These are phyloP conservation scores for Triadica sebifera DNA, from an alignment of 345 rosid species.

Conservation along the genomic window DNA sequence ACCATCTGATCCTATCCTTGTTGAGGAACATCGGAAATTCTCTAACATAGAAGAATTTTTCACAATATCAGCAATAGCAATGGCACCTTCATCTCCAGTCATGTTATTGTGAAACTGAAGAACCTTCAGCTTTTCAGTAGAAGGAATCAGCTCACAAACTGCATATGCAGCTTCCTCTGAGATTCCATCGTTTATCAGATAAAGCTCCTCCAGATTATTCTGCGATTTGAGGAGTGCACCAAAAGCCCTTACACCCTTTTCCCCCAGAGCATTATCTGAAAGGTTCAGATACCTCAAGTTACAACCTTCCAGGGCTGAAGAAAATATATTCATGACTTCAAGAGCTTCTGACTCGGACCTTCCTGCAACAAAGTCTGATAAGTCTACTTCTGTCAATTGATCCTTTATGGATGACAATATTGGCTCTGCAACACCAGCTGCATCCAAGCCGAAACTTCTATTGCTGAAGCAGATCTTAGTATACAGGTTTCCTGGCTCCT, in stretches of 20 bases:
- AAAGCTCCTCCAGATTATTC: conserved; percentile 70
- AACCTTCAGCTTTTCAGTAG: conserved; percentile 69
- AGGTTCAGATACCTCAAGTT: conserved; percentile 65
- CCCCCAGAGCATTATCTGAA: conserved; percentile 89
- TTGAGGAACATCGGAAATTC: conserved; percentile 85
- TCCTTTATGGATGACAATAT: conserved; percentile 61
- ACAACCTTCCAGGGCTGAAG: conserved; percentile 71
- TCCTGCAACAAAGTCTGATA: conserved; percentile 90
- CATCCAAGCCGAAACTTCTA: conserved; percentile 82
- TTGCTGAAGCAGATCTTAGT: conserved; percentile 88
- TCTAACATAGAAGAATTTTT: conserved; percentile 57
- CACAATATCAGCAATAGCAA: conserved; percentile 74
- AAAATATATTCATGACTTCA: conserved; percentile 76
- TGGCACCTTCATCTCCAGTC: conserved; percentile 92
- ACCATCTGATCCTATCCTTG: conserved; percentile 77
- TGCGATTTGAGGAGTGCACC: conserved; percentile 66
- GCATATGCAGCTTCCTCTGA: conserved; percentile 92
- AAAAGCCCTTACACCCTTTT: conserved; percentile 90
- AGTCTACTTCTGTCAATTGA: conserved; percentile 78
- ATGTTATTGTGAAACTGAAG: conserved; percentile 91
- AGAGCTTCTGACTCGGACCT: conserved; percentile 89
- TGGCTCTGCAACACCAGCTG: conserved; percentile 73
- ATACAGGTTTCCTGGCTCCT: conserved; percentile 64
- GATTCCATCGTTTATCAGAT: conserved; percentile 85
- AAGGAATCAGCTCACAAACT: conserved; percentile 72